Evolutionary conservation across 1,284 basidiomycete species (phyloP).

Genomic region (Phenoliferia sp.): DNA sequence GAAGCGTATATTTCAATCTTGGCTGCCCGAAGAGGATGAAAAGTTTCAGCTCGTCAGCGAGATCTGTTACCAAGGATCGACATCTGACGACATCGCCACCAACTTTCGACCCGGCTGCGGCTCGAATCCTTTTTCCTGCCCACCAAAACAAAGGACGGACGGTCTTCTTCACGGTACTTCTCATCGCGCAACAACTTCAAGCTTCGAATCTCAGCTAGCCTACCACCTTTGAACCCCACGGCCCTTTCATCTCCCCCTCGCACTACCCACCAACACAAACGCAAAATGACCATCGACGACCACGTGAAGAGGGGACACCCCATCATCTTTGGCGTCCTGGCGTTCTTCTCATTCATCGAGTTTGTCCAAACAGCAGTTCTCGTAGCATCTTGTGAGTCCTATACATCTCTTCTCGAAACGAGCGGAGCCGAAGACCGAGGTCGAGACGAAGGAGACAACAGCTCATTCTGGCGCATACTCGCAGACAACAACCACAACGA

Average conservation of each 20-base stretch:
- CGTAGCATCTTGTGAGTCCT: slow-evolving; percentile 17
- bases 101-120: no score
- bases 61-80: no score
- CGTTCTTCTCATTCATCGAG: slow-evolving; percentile 33
- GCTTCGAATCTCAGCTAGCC: no score
- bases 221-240: background rate
- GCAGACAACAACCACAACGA: slow-evolving; percentile 21
- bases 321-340: slow-evolving; percentile 27
- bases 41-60: no score
- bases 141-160: no score
- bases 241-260: background rate
- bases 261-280: background rate
- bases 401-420: background rate
- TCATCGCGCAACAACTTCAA: no score
- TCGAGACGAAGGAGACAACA: background rate
- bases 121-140: no score
- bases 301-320: slow-evolving; percentile 7
- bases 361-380: slow-evolving; percentile 34
- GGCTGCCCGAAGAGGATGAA: no score
- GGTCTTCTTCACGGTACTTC: no score
- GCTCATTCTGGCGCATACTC: background rate
- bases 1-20: no score
- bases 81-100: no score
- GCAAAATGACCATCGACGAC: background rate
- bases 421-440: background rate